Conservation (phyloP, 208 protist species). For the Crithidia expoeki region DNA sequence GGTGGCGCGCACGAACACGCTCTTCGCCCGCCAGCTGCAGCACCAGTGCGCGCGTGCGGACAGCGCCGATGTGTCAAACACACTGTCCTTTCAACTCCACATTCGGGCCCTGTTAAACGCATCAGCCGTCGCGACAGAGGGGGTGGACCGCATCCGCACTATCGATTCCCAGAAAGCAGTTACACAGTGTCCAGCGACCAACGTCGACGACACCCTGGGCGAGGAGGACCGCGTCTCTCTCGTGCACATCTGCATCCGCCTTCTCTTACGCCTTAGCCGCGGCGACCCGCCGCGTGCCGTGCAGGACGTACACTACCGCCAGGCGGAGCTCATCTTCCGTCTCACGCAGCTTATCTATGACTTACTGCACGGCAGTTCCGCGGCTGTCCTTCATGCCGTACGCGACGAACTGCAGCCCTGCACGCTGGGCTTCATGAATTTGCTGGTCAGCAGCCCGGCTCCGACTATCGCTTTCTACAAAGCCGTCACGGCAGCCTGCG, state of each 20-base stretch:
- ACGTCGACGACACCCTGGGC: conserved; percentile 12
- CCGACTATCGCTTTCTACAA: conserved; percentile 47
- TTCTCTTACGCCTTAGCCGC: conserved; percentile 38
- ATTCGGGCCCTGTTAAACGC: conserved; percentile 30
- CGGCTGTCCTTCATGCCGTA: conserved; percentile 30
- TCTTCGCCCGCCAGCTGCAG: conserved; percentile 40
- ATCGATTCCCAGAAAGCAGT: too few relatives aligned
- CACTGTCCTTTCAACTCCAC: conserved; percentile 27
- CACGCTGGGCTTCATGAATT: conserved; percentile 36
- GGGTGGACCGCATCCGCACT: background rate
- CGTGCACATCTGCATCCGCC: conserved; percentile 31
- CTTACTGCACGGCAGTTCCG: conserved; percentile 46
- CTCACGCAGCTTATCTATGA: conserved; percentile 54
- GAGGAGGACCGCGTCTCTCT: conserved; percentile 34
- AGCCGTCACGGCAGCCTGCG: conserved; percentile 57
- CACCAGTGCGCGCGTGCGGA: conserved; percentile 28
- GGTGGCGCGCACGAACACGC: conserved; percentile 36
- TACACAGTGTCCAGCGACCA: too few relatives aligned
- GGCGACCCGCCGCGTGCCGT: conserved; percentile 38
- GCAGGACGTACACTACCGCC: conserved; percentile 43
- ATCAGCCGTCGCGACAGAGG: background rate
- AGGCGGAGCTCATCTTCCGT: conserved; percentile 67
- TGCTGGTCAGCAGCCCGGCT: conserved; percentile 52
- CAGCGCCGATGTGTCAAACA: conserved; percentile 31
- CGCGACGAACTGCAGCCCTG: conserved; percentile 35